Conservation (phyloP, 176 grass and related monocot species). For the Secale cereale region DNA sequence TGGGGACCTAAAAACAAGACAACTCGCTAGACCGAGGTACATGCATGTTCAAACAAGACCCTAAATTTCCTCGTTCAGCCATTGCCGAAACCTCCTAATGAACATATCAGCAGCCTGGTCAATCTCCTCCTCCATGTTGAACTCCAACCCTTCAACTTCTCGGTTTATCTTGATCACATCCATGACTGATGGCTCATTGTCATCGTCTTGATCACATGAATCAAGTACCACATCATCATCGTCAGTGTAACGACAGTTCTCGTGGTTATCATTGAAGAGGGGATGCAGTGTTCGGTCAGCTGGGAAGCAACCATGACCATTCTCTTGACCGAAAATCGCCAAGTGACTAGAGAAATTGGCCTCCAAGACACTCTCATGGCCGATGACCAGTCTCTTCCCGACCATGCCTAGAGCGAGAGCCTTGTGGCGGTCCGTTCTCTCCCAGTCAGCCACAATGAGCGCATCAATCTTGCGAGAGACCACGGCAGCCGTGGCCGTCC, state of each 20-base stretch:
- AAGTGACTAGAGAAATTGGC: not conserved
- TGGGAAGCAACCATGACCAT: not conserved
- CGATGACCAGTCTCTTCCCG: not conserved
- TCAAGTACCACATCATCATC: not conserved
- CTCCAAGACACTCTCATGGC: not conserved
- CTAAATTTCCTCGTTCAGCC: slow-evolving; percentile 30
- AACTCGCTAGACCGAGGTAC: too few species aligned
- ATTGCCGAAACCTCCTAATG: slow-evolving; percentile 48
- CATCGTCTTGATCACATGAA: not conserved
- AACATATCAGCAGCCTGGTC: slow-evolving; percentile 63
- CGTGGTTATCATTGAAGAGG: not conserved
- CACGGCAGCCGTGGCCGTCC: not conserved
- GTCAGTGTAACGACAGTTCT: not conserved
- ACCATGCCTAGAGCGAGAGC: not conserved
- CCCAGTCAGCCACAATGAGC: not conserved
- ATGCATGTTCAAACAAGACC: too few species aligned
- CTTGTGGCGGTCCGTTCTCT: not conserved
- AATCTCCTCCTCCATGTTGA: slow-evolving; percentile 75
- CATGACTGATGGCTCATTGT: slow-evolving; percentile 46
- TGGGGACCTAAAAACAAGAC: too few species aligned
- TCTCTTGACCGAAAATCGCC: not conserved
- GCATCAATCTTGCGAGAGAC: not conserved
- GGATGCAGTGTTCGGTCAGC: not conserved
- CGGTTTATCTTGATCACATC: slow-evolving; percentile 47
- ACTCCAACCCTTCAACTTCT: slow-evolving; percentile 47